Conservation (phyloP, 495 filamentous ascomycete species). For the Penicillium steckii region DNA sequence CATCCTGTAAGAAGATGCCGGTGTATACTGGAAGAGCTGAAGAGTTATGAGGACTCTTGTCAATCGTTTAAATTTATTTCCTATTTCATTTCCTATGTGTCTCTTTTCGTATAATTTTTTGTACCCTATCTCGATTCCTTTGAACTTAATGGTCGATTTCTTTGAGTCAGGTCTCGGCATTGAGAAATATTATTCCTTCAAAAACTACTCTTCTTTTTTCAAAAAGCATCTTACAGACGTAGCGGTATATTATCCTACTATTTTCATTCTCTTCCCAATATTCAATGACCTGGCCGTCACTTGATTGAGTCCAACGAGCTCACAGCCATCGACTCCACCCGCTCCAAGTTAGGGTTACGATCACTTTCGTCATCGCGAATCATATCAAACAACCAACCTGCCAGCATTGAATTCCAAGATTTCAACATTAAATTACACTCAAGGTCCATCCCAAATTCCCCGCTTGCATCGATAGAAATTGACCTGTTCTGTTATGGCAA, state of each 20-base stretch:
- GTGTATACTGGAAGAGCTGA: background rate
- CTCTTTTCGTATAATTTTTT: slow-evolving; percentile 10
- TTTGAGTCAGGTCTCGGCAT: background rate
- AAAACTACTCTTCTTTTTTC: background rate
- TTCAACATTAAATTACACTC: slow-evolving; percentile 1
- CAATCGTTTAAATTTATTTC: background rate
- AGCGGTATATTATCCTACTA: too few relatives aligned
- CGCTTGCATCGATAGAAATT: background rate
- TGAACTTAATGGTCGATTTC: slow-evolving; percentile 17
- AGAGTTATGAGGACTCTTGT: background rate
- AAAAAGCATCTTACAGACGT: too few relatives aligned
- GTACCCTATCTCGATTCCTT: slow-evolving; percentile 5
- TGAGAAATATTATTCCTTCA: slow-evolving; percentile 1
- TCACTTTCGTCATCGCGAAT: background rate
- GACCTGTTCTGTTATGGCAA: background rate
- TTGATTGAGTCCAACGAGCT: too few relatives aligned
- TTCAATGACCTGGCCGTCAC: too few relatives aligned
- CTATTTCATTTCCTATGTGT: background rate
- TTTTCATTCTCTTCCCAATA: too few relatives aligned
- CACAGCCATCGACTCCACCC: too few relatives aligned
- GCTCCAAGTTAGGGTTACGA: background rate
- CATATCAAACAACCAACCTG: background rate
- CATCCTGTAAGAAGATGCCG: slow-evolving; percentile 25
- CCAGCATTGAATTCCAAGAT: background rate
- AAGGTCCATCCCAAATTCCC: background rate